These are phyloP conservation scores for Bacidia rubella DNA, from an alignment of 495 filamentous ascomycete species.

Conservation along the genomic window DNA sequence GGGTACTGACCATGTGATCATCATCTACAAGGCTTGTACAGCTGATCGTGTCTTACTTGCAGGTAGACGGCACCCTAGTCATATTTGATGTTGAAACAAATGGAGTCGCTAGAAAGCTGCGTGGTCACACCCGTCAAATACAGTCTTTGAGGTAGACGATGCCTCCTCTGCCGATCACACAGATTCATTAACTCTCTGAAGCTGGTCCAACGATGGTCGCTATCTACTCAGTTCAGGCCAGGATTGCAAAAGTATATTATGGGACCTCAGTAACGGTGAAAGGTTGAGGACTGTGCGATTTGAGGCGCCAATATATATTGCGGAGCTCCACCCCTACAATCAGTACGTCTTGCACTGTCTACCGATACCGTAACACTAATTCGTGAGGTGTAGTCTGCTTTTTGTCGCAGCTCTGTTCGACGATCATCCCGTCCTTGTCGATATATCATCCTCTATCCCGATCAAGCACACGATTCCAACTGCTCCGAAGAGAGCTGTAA, in stretches of 20 bases:
- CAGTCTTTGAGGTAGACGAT: slow-evolving; percentile 53
- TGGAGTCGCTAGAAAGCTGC: slow-evolving; percentile 82
- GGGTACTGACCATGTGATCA: slow-evolving; percentile 35
- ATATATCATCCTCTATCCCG: slow-evolving; percentile 51
- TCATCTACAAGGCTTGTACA: not conserved
- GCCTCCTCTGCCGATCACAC: not conserved
- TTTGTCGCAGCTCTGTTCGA: slow-evolving; percentile 87
- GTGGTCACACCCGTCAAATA: slow-evolving; percentile 81
- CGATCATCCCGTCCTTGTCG: slow-evolving; percentile 78
- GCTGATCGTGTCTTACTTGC: slow-evolving; percentile 12
- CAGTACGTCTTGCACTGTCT: slow-evolving; percentile 42
- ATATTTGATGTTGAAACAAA: slow-evolving; percentile 96
- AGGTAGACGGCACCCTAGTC: slow-evolving; percentile 81
- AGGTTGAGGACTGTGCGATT: slow-evolving; percentile 64
- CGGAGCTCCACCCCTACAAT: slow-evolving; percentile 83
- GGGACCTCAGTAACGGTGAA: slow-evolving; percentile 72
- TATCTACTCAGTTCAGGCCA: slow-evolving; percentile 92
- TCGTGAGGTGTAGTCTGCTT: slow-evolving; percentile 46
- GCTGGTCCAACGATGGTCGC: slow-evolving; percentile 83
- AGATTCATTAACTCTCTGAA: slow-evolving; percentile 21
- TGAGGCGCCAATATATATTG: slow-evolving; percentile 85
- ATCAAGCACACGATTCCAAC: slow-evolving; percentile 68
- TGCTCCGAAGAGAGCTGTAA: slow-evolving; percentile 52
- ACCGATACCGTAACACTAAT: not conserved
- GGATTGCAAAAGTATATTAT: slow-evolving; percentile 89